Conservation (phyloP, 495 filamentous ascomycete genomes). For the Penicillium mononematosum region DNA sequence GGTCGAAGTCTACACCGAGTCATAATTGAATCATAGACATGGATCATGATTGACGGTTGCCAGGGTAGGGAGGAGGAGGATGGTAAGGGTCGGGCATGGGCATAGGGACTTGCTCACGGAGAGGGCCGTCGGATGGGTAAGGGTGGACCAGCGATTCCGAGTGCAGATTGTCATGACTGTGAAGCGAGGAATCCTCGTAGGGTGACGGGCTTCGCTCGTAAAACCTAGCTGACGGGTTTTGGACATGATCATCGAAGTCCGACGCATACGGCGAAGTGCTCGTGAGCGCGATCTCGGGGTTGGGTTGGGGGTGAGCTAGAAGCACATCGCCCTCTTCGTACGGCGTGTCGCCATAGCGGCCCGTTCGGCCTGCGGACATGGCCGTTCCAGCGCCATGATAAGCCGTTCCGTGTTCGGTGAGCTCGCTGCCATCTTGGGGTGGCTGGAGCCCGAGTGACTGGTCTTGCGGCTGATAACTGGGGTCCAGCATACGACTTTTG, state of each 20-base stretch:
- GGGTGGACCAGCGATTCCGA: slow-evolving; percentile 10
- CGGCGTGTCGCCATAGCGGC: slow-evolving; percentile 21
- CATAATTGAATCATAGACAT: slow-evolving; percentile 14
- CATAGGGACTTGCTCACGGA: slow-evolving; percentile 37
- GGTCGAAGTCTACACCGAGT: slow-evolving; percentile 6
- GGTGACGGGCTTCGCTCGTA: slow-evolving; percentile 26
- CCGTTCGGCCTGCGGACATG: slow-evolving; percentile 25
- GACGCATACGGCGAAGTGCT: slow-evolving; percentile 23
- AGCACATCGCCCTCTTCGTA: slow-evolving; percentile 45
- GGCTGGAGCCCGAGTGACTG: slow-evolving; percentile 37
- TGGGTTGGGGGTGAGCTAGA: slow-evolving; percentile 43
- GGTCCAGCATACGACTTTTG: slow-evolving; percentile 52
- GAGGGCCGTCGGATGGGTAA: slow-evolving; percentile 21
- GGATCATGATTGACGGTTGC: slow-evolving; percentile 23
- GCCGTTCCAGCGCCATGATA: slow-evolving; percentile 33
- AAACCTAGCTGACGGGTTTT: slow-evolving; percentile 23
- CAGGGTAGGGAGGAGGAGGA: slow-evolving; percentile 33
- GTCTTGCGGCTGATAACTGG: slow-evolving; percentile 45
- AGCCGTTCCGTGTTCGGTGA: slow-evolving; percentile 26
- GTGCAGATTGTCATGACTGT: slow-evolving; percentile 19
- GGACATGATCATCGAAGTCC: slow-evolving; percentile 27
- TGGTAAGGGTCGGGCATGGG: slow-evolving; percentile 38
- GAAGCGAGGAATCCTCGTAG: slow-evolving; percentile 28
- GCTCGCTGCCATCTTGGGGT: slow-evolving; percentile 15
- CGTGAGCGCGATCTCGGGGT: slow-evolving; percentile 25